Conservation (phyloP, 257 asterid species). For the Cordia subcordata region DNA sequence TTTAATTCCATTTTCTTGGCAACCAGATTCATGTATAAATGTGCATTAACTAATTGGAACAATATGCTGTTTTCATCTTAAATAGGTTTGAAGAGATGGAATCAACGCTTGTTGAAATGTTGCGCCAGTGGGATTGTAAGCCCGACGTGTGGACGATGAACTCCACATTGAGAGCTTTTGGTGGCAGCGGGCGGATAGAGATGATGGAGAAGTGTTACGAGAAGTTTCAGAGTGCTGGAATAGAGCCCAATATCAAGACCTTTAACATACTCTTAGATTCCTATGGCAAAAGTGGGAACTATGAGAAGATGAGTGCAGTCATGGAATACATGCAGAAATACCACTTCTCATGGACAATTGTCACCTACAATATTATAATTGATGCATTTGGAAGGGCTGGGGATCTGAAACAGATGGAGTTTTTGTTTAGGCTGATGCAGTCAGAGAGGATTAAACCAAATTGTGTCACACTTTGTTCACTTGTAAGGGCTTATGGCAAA, state of each 20-base stretch:
- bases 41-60: too few relatives aligned
- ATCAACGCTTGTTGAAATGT: conserved; percentile 66
- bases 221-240: conserved; percentile 77
- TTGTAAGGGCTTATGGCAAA: conserved; percentile 72
- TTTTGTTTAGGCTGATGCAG: conserved; percentile 81
- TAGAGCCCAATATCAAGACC: conserved; percentile 79
- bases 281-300: conserved; percentile 73
- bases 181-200: conserved; percentile 89
- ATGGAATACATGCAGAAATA: conserved; percentile 92
- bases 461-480: conserved; percentile 78
- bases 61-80: too few relatives aligned
- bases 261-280: conserved; percentile 89
- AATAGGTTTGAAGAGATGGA: conserved; percentile 86
- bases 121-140: conserved; percentile 53
- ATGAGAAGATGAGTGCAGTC: conserved; percentile 80
- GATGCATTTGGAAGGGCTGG: conserved; percentile 92
- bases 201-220: conserved; percentile 93
- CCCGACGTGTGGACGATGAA: conserved; percentile 98
- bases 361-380: conserved; percentile 81
- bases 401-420: conserved; percentile 77
- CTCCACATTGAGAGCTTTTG: conserved; percentile 85
- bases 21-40: too few relatives aligned
- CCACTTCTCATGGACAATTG: conserved; percentile 78
- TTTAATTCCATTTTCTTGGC: too few relatives aligned
- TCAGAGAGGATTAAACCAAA: conserved; percentile 78